A percentile compares a stretch with the other conserved stretches of the same genome.
Evolutionary conservation across 495 filamentous ascomycete species (phyloP).

Genomic region (Aspergillus saccharolyticus): DNA sequence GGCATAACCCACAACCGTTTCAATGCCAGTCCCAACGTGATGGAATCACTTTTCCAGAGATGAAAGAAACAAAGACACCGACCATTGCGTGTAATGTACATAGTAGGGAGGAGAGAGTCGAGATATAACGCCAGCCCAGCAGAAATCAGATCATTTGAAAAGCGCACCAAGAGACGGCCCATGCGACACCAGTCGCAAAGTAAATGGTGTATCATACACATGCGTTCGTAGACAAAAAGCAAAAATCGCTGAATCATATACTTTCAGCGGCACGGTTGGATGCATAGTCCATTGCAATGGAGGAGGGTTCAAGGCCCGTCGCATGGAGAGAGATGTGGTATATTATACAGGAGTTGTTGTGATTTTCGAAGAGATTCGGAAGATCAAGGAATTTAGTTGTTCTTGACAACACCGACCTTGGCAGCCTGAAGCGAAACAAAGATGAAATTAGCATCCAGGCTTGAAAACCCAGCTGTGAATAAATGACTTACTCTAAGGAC

Average conservation of each 20-base stretch:
- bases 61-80: conserved; percentile 11
- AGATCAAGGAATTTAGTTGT: conserved; percentile 41
- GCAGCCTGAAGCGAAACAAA: conserved; percentile 52
- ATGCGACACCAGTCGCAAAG: conserved; percentile 34
- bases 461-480: not conserved
- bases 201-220: conserved; percentile 40
- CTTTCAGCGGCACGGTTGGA: conserved; percentile 14
- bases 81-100: conserved; percentile 30
- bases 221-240: conserved; percentile 28
- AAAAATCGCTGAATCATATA: not conserved
- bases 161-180: conserved; percentile 29
- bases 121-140: conserved; percentile 9
- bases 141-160: conserved; percentile 22
- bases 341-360: conserved; percentile 35
- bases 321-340: conserved; percentile 33
- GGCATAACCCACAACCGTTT: conserved; percentile 10
- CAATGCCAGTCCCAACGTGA: conserved; percentile 11
- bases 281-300: conserved; percentile 5
- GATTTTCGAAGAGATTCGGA: not conserved
- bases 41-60: conserved; percentile 10
- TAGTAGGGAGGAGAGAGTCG: conserved; percentile 34
- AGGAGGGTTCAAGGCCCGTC: conserved; percentile 16
- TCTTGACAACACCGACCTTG: conserved; percentile 90
- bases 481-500: conserved; percentile 62
- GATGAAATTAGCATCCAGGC: conserved; percentile 15